Evolutionary conservation across 768 basidiomycete genomes (phyloP), one percentile per base, ranked within the genome.

Genomic region (Baorangia bicolor): DNA sequence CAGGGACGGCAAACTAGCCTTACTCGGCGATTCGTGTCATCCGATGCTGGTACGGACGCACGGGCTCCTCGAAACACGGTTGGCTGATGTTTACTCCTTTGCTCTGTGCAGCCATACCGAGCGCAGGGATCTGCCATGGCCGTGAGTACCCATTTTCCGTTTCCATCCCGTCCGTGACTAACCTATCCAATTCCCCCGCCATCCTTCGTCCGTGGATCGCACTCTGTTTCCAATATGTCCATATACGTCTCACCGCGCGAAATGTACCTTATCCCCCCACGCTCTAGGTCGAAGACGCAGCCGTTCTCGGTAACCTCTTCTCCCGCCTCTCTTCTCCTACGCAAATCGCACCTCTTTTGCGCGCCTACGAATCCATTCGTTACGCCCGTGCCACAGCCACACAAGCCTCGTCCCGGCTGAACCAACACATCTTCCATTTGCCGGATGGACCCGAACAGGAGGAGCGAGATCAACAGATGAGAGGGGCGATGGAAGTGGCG

Each of bases 101-200:
- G 10, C 25, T n/a, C 37, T 28, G 27, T 41, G 21, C 35, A 74
- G 78, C 82, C 82, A 3, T 81, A 82, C 58, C 73, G 77, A 14
- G 82, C 80, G 1, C 82, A 83, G 64, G 82, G 81, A 7, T 75
- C 81, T 34, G 80, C 81, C 12, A 81, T 82, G 73, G 81, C 81
- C 27, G 76, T 82, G 61, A 65, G 70, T 62, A 7, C 13, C 12
- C 10, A 2, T 9, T 39, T 52, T 57, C 21, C 33, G 2, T 51
- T 51, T 42, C 23, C 35, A 20, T 37, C 43, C 31, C 20, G 9
- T n/a, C 45, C 34, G 18, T 1, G 6, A 43, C 53, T 53, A 18
- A 52, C 23, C 20, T 6, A 11, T 20, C 46, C 25, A 11, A 50
- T 16, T n/a, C 27, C 9, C 5, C 13, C 4, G 8, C 9, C 14